Evolutionary conservation across 768 basidiomycete genomes (phyloP), one percentile per base, ranked within the genome.

Genomic region (Gelatoporia subvermispora): DNA sequence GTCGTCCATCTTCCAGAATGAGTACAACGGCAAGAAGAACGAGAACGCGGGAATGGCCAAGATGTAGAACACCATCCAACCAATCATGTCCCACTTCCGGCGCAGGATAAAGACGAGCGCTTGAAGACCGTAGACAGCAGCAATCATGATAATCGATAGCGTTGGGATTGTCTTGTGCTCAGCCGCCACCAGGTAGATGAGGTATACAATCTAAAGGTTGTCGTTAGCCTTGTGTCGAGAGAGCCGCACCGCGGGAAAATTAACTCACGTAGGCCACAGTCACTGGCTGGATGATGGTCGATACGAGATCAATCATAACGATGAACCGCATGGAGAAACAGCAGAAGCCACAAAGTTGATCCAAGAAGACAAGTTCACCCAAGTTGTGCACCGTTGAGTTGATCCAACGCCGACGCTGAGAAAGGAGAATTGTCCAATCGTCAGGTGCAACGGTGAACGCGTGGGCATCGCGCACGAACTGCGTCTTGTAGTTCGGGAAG

Each of bases 261-360:
- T 28, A 15, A 79, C 92, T 63, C 62, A 94, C 92, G 59, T 95
- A 96, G 17, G 83, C 89, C 17, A 93, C 87, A 1, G 85, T 90
- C 56, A 93, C 87, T 1, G 91, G 89, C 49, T 87, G 85, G 22
- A 84, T 85, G 46, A 93, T 62, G 2, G 90, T 93, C 11, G 90
- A 93, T 31, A 99, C 64, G 45, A 98, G 71, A 70, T 98, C 96
- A 59, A 99, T 88, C 81, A 99, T 90, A 60, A 98, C 95, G 34
- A 98, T 74, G 65, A 98, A 98, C 11, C 95, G 83, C 96, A 99
- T 98, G 0, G 93, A 96, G 78, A 98, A 98, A 73, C 92, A 95
- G 64, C 95, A 98, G 81, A 98, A 96, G 54, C 92, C 92, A 60
- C 93, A 94, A 20, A 94, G 81, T 50, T 88, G 82, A 47, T 94